Percentiles rank a stretch among this genome's conserved stretches.
These are phyloP conservation scores for Volvariella volvacea DNA, from an alignment of 1,284 basidiomycete species.

Conservation along the genomic window DNA sequence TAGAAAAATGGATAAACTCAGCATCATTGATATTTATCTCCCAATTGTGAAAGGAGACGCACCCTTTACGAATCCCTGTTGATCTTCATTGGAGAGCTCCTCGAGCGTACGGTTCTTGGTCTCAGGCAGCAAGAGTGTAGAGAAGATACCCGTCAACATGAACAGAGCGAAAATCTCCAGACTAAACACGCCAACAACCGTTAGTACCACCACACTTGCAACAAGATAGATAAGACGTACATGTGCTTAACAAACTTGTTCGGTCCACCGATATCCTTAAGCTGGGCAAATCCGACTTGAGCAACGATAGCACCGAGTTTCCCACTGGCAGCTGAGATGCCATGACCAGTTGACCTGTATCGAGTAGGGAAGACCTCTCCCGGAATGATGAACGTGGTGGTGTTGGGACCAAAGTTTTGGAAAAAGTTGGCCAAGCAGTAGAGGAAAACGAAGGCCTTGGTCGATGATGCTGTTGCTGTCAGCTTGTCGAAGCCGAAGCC, in stretches of 20 bases:
- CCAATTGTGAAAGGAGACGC: too few species aligned
- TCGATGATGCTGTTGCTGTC: constrained; percentile 40
- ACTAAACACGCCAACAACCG: constrained; percentile 22
- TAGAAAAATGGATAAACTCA: too few species aligned
- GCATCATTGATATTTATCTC: too few species aligned
- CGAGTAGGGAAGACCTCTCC: constrained; percentile 86
- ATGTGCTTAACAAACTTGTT: constrained; percentile 58
- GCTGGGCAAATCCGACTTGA: constrained; percentile 70
- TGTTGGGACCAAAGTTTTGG: constrained; percentile 78
- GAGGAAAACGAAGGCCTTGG: constrained; percentile 69
- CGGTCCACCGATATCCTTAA: constrained; percentile 62
- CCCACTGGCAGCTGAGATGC: constrained; percentile 78
- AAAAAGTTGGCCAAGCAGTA: constrained; percentile 74
- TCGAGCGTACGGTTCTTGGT: constrained; percentile 67
- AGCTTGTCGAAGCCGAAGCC: constrained; percentile 72
- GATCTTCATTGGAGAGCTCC: constrained; percentile 64
- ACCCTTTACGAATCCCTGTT: constrained; percentile 49
- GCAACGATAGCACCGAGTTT: constrained; percentile 83
- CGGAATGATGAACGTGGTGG: constrained; percentile 78
- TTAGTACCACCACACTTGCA: too few species aligned
- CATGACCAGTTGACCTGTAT: constrained; percentile 79
- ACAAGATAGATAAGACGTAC: too few species aligned
- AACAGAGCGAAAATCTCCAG: constrained; percentile 71
- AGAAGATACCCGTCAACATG: constrained; percentile 77
- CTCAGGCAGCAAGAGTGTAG: constrained; percentile 72